These are phyloP conservation scores for Fusarium sublunatum DNA, from an alignment of 2,329 filamentous ascomycete species.

Conservation along the genomic window DNA sequence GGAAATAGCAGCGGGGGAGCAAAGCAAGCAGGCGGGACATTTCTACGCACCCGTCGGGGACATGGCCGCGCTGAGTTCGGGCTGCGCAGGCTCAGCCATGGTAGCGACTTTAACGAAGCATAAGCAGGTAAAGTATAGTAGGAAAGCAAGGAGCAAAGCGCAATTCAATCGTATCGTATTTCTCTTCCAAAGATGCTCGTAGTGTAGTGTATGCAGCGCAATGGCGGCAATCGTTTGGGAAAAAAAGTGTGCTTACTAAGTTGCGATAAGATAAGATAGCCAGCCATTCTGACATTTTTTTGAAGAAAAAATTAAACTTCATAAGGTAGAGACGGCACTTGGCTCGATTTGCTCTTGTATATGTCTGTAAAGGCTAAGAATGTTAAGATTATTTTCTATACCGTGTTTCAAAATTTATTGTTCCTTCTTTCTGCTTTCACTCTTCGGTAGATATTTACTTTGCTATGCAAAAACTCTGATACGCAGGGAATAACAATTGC, in stretches of 20 bases:
- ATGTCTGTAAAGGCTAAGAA: background rate
- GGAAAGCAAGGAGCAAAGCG: background rate
- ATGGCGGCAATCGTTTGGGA: conserved; percentile 36
- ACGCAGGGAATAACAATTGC: background rate
- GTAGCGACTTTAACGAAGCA: conserved; percentile 49
- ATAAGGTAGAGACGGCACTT: no score
- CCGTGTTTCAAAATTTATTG: background rate
- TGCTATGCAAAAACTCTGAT: no score
- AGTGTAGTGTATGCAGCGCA: conserved; percentile 35
- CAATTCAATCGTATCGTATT: conserved; percentile 33
- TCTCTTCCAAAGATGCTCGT: conserved; percentile 33
- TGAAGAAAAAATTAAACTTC: no score
- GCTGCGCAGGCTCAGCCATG: conserved; percentile 57
- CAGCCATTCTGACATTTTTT: background rate
- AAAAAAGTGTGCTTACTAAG: background rate
- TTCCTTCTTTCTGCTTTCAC: background rate
- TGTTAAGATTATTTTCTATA: background rate
- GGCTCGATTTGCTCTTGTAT: no score
- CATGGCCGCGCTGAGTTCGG: conserved; percentile 50
- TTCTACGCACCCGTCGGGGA: conserved; percentile 52
- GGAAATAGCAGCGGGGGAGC: conserved; percentile 12
- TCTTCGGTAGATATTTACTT: background rate
- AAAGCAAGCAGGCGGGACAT: conserved; percentile 15
- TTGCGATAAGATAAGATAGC: background rate
- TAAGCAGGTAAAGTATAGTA: conserved; percentile 25